A percentile compares a stretch with the other conserved stretches of the same genome.
Conservation (phyloP, 305 asterid genomes). For the Solanum hybrid region DNA sequence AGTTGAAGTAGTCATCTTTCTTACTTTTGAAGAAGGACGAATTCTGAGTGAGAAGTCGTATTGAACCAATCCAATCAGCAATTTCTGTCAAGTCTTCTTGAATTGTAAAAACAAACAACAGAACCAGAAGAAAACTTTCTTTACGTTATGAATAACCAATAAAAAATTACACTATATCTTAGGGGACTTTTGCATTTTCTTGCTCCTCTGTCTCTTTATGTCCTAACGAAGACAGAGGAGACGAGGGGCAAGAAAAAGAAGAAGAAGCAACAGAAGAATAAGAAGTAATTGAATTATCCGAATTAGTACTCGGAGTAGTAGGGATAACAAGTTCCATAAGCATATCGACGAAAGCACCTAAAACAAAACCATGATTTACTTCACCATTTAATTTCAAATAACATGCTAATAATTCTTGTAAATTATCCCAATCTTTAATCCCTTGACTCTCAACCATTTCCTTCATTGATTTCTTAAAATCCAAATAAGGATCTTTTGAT, state of each 20-base stretch:
- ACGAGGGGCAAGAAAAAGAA: conserved; percentile 11
- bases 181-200: background rate
- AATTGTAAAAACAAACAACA: background rate
- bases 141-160: background rate
- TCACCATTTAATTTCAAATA: conserved; percentile 33
- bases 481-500: conserved; percentile 32
- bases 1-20: background rate
- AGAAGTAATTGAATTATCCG: conserved; percentile 17
- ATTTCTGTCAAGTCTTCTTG: background rate
- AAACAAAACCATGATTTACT: conserved; percentile 28
- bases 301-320: background rate
- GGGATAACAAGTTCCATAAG: conserved; percentile 14
- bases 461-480: conserved; percentile 43
- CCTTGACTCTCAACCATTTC: conserved; percentile 46
- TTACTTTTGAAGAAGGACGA: background rate
- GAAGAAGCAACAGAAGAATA: conserved; percentile 20
- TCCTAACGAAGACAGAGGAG: conserved; percentile 10
- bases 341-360: conserved; percentile 42
- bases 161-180: background rate
- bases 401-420: conserved; percentile 39
- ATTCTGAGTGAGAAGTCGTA: background rate
- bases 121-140: background rate
- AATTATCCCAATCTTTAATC: conserved; percentile 34
- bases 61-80: background rate
- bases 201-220: conserved; percentile 1